Evolutionary conservation across 164 flowering plant species (phyloP).

Genomic region (Macadamia integrifolia): DNA sequence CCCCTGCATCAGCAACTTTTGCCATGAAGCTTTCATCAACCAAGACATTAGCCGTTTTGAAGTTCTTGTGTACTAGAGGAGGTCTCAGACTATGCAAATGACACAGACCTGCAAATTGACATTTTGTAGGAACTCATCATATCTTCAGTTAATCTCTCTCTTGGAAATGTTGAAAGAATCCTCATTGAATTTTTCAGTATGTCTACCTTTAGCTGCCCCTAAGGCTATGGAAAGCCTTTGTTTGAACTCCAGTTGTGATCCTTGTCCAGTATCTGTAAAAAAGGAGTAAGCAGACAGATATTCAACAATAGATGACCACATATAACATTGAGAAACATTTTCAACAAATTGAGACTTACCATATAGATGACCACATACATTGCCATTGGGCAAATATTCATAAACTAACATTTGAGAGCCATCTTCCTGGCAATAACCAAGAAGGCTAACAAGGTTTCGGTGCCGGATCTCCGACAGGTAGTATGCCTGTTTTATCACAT

Average conservation of each 20-base stretch:
- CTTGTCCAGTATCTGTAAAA: conserved; percentile 32
- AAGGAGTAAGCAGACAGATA: conserved; percentile 1
- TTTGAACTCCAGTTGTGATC: conserved; percentile 59
- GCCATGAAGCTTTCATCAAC: conserved; percentile 80
- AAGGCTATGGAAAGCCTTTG: conserved; percentile 63
- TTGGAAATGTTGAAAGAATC: not conserved
- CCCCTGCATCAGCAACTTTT: conserved; percentile 71
- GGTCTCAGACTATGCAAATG: conserved; percentile 56
- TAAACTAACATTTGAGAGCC: conserved; percentile 54
- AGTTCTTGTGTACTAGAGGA: conserved; percentile 55
- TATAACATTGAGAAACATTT: not conserved
- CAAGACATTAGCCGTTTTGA: conserved; percentile 66
- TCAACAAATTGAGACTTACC: conserved; percentile 32
- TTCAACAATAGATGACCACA: not conserved
- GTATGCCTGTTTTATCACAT: conserved; percentile 36
- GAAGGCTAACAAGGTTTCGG: conserved; percentile 53
- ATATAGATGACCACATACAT: conserved; percentile 55
- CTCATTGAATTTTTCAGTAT: not conserved
- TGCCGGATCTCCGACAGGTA: conserved; percentile 45
- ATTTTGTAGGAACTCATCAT: not conserved
- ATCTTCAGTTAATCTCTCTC: not conserved
- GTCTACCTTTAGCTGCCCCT: conserved; percentile 71
- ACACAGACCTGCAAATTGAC: conserved; percentile 47
- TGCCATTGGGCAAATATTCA: conserved; percentile 70
- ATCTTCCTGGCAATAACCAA: conserved; percentile 64